Conservation (phyloP, 2,329 filamentous ascomycete genomes). For the Penicillium corylophilum region DNA sequence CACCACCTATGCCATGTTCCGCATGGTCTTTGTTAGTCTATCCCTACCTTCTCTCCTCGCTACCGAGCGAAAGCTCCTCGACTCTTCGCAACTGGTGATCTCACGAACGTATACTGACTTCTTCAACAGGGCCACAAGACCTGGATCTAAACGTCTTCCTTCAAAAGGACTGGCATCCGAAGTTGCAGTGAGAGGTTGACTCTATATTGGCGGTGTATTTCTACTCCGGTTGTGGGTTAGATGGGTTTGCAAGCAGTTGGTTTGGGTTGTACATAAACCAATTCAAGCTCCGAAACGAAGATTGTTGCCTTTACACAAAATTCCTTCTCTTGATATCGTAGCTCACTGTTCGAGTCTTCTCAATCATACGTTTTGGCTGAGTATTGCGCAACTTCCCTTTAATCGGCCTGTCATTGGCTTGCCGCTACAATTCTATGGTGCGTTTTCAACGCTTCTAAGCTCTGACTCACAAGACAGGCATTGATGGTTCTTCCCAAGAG, state of each 20-base stretch:
- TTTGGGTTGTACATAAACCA: conserved; percentile 40
- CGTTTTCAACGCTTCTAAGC: not conserved
- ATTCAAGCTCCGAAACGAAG: conserved; percentile 34
- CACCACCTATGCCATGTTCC: conserved; percentile 45
- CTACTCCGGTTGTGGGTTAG: conserved; percentile 32
- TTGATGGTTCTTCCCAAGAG: not conserved
- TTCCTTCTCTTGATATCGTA: not conserved
- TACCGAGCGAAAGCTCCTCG: not conserved
- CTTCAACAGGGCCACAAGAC: conserved; percentile 61
- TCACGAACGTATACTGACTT: conserved; percentile 21
- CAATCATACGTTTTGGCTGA: not conserved
- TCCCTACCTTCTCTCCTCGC: not conserved
- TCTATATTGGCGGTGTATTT: conserved; percentile 35
- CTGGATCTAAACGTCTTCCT: conserved; percentile 42
- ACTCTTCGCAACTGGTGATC: not conserved
- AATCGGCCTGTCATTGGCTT: not conserved
- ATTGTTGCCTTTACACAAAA: conserved; percentile 17
- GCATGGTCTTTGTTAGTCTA: conserved; percentile 44
- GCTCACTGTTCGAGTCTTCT: not conserved
- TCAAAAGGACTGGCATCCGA: conserved; percentile 5
- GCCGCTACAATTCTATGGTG: not conserved
- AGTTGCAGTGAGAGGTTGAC: conserved; percentile 17
- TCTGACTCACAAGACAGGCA: not conserved
- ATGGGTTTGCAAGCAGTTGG: conserved; percentile 27
- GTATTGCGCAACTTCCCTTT: not conserved